phyloP scores from a whole-genome alignment of 345 rosid species.

The Aquilaria yunnanensis region DNA sequence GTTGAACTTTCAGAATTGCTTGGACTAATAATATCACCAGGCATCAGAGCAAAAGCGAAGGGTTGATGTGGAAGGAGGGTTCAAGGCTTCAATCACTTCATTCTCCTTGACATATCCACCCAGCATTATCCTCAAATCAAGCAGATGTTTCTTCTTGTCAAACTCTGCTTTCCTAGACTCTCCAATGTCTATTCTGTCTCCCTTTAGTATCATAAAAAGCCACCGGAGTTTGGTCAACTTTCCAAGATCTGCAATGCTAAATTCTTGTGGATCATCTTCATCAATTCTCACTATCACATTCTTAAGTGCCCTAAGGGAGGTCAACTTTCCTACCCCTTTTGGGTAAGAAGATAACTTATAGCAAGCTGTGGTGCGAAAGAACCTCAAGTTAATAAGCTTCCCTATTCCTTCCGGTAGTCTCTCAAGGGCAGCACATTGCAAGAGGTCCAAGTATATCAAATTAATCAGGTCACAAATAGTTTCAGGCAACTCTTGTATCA shows the following conservation, averaged over 20 bases:
- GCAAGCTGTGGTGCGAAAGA: not conserved
- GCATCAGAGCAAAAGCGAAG: too few relatives aligned
- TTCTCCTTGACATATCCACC: not conserved
- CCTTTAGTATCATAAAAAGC: not conserved
- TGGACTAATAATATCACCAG: too few relatives aligned
- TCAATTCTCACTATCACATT: not conserved
- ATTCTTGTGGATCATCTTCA: not conserved
- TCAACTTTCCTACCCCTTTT: not conserved
- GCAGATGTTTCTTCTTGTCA: too few relatives aligned
- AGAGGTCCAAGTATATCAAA: not conserved
- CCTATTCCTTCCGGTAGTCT: not conserved
- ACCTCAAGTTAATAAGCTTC: not conserved
- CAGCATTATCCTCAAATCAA: constrained; percentile 1
- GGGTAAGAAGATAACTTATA: not conserved
- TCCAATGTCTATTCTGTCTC: not conserved
- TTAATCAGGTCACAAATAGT: not conserved
- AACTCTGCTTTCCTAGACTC: not conserved
- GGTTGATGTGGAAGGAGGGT: too few relatives aligned
- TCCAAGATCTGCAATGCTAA: not conserved
- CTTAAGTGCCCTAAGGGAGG: not conserved
- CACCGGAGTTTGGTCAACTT: not conserved
- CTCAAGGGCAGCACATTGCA: not conserved
- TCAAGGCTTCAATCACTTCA: constrained; percentile 2
- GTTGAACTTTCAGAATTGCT: too few relatives aligned
- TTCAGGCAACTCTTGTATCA: not conserved